phyloP scores from a whole-genome alignment of 2,329 filamentous ascomycete genomes.

The Coniochaeta prunicola region DNA sequence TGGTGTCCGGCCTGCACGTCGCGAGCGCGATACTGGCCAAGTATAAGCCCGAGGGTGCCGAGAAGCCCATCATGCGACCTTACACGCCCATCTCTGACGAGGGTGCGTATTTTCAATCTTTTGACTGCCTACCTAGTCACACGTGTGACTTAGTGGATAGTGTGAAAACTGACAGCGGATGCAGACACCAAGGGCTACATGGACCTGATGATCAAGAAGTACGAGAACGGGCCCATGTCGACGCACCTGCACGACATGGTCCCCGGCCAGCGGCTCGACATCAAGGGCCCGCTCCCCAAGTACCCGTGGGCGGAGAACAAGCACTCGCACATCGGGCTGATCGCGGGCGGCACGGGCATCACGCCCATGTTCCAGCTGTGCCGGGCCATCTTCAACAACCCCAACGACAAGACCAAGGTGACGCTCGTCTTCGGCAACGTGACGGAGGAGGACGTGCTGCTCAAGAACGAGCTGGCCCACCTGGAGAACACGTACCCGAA shows the following conservation, averaged over 20 bases:
- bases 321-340: conserved; percentile 78
- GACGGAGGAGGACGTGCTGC: conserved; percentile 79
- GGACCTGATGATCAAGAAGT: conserved; percentile 87
- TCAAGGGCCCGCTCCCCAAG: conserved; percentile 95
- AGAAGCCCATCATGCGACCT: conserved; percentile 83
- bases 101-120: conserved; percentile 51
- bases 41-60: conserved; percentile 73
- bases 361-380: conserved; percentile 96
- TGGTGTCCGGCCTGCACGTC: conserved; percentile 73
- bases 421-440: conserved; percentile 93
- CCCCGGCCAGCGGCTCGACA: conserved; percentile 73
- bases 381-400: conserved; percentile 91
- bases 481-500: conserved; percentile 94
- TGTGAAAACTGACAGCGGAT: background rate
- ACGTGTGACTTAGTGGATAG: too few relatives aligned
- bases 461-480: conserved; percentile 76
- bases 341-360: conserved; percentile 95
- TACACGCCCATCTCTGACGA: conserved; percentile 92
- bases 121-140: too few relatives aligned
- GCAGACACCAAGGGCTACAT: conserved; percentile 69
- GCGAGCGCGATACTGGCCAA: conserved; percentile 89
- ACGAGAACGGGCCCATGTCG: conserved; percentile 87
- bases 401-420: conserved; percentile 94
- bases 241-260: conserved; percentile 77
- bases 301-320: conserved; percentile 88